These are phyloP conservation scores for Alternaria tenuissima DNA, from an alignment of 2,329 filamentous ascomycete species.

Conservation along the genomic window DNA sequence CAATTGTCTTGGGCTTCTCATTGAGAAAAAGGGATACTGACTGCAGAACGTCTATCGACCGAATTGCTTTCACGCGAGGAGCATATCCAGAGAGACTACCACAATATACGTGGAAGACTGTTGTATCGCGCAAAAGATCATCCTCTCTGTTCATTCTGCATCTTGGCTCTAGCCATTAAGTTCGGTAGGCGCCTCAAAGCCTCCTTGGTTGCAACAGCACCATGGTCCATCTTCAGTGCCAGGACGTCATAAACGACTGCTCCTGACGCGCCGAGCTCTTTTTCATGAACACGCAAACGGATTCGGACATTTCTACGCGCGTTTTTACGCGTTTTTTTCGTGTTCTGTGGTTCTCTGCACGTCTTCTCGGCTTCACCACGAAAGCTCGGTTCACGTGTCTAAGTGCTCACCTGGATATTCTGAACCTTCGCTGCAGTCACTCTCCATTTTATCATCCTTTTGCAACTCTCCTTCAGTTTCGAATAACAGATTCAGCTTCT, in stretches of 20 bases:
- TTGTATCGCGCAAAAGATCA: neutral
- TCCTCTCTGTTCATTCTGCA: accelerated
- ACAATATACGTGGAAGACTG: neutral
- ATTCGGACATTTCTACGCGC: neutral
- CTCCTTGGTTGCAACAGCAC: neutral
- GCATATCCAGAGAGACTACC: neutral
- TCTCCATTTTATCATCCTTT: neutral
- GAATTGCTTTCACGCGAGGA: neutral
- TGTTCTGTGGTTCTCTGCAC: neutral
- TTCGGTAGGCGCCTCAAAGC: neutral
- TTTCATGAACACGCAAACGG: neutral
- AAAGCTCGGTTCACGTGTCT: conserved; percentile 7
- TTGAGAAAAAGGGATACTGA: too few species aligned
- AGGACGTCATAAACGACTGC: neutral
- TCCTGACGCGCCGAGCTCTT: neutral
- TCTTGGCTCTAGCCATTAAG: neutral
- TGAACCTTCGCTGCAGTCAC: conserved; percentile 6
- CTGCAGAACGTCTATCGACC: too few species aligned
- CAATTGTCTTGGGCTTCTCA: too few species aligned
- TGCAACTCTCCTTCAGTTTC: neutral
- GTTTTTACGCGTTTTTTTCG: conserved; percentile 3
- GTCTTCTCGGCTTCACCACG: conserved; percentile 17
- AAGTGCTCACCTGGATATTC: neutral
- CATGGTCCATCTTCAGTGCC: neutral
- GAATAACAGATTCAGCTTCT: neutral